Base-by-base conservation (phyloP, 345 rosid species). In the Brassica incana region DNA sequence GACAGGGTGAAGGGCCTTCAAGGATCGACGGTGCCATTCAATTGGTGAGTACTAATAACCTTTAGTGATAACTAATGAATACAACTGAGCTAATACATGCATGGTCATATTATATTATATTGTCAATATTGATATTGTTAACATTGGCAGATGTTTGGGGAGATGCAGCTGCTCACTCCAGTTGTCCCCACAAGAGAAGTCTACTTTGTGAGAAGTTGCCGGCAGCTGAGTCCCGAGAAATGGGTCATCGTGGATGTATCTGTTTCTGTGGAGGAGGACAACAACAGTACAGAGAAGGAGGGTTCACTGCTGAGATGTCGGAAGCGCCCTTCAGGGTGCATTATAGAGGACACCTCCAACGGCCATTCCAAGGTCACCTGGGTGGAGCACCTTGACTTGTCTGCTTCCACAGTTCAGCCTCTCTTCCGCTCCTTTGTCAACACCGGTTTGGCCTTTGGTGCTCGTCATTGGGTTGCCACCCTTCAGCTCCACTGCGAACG, bases 241-340 rank as follows among this genome's bases (percentile, higher is more conserved):
- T 95, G 99, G 98, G 98, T 91, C 62, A 85, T 95, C 7, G 93
- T 93, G 2, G 99, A 95, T 79, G 95, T 95, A 63, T 95, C 99
- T 0, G 93, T 91, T 80, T 88, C 94, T 30, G 88, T 87, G 59
- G 98, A 93, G 82, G 97, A 95, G 23, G 89, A 81, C 69, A 88
- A 90, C 71, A 87, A 89, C 71, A 87, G 88, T 62, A 11, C 56
- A 3, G 76, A 78, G 61, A 78, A 79, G 23, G 98, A 95, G 69
- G 95, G 97, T 61, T 93, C 98, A 16, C 82, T 91, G 6, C 85
- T 84, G 5, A 95, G 92, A 78, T 95, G 97, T 84, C 80, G 91
- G 79, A 95, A 90, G 81, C 97, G 96, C 11, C 99, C 99, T 3
- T 95, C 99, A 2, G 99, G 99, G 6, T 92, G 97, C 92, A 93